These are phyloP conservation scores for Aspergillus homomorphus DNA, from an alignment of 495 filamentous ascomycete genomes.

Conservation along the genomic window DNA sequence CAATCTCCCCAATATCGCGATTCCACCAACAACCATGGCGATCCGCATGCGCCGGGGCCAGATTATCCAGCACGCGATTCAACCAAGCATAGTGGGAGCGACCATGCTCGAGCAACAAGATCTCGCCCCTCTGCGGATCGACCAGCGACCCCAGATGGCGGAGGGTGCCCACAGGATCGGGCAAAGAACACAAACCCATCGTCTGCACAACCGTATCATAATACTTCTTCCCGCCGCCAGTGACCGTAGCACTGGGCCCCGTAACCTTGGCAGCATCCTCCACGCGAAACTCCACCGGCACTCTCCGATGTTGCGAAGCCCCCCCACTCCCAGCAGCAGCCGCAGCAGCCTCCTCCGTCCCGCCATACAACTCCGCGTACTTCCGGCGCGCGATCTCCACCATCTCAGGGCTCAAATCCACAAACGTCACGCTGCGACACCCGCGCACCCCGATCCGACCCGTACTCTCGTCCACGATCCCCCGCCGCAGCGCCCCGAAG, in stretches of 20 bases:
- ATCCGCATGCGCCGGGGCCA: slow-evolving; percentile 73
- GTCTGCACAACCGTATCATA: slow-evolving; percentile 91
- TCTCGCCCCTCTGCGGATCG: slow-evolving; percentile 57
- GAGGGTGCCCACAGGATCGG: slow-evolving; percentile 67
- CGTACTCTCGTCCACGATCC: slow-evolving; percentile 49
- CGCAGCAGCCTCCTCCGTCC: neutral
- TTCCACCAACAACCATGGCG: slow-evolving; percentile 98
- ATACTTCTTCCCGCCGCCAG: slow-evolving; percentile 10
- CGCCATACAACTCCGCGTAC: slow-evolving; percentile 49
- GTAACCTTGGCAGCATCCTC: slow-evolving; percentile 35
- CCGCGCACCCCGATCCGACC: slow-evolving; percentile 35
- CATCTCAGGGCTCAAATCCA: slow-evolving; percentile 65
- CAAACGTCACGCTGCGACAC: slow-evolving; percentile 53
- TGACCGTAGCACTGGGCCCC: slow-evolving; percentile 5
- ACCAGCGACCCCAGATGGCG: slow-evolving; percentile 43
- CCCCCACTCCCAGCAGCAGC: too few relatives aligned
- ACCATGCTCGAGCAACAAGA: slow-evolving; percentile 90
- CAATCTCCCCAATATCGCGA: slow-evolving; percentile 77
- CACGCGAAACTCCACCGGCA: slow-evolving; percentile 38
- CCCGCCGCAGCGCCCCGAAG: slow-evolving; percentile 61
- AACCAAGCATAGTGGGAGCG: slow-evolving; percentile 72
- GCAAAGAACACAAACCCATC: slow-evolving; percentile 88
- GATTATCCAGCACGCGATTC: slow-evolving; percentile 73
- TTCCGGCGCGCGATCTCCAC: slow-evolving; percentile 57
- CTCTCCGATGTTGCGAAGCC: too few relatives aligned